Evolutionary conservation across 2,329 filamentous ascomycete species (phyloP).

Genomic region (Pseudopithomyces maydicus): DNA sequence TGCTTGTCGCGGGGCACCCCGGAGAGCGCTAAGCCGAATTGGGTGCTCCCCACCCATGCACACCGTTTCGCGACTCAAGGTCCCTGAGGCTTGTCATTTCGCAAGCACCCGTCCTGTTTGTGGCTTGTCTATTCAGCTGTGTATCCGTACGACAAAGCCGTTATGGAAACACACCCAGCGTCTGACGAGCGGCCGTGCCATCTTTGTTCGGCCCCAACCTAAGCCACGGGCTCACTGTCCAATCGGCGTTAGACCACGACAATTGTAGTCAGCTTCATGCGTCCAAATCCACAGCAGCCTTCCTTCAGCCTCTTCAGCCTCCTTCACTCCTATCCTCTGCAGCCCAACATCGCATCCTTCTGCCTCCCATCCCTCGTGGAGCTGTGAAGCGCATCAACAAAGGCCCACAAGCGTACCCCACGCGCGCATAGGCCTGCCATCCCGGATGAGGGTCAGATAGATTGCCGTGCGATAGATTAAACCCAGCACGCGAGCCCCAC

Average conservation of each 20-base stretch:
- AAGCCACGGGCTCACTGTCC: not conserved
- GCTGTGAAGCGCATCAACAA: not conserved
- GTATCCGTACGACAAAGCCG: not conserved
- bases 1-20: not conserved
- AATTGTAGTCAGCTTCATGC: constrained; percentile 4
- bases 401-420: not conserved
- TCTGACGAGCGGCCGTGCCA: not conserved
- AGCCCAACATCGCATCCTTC: not conserved
- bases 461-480: not conserved
- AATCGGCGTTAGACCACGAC: not conserved
- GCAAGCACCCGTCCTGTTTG: not conserved
- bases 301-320: not conserved
- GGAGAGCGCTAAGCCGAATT: not conserved
- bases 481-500: not conserved
- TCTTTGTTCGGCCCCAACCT: not conserved
- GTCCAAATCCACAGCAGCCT: not conserved
- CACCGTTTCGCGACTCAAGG: not conserved
- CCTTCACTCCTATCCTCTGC: not conserved
- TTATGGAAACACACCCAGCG: not conserved
- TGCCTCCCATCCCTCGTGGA: not conserved
- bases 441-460: constrained; percentile 7
- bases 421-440: not conserved
- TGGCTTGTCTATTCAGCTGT: not conserved
- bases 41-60: not conserved
- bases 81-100: not conserved